These are phyloP conservation scores for Triticum monococcum DNA, from an alignment of 176 grass and related monocot species.

Conservation along the genomic window DNA sequence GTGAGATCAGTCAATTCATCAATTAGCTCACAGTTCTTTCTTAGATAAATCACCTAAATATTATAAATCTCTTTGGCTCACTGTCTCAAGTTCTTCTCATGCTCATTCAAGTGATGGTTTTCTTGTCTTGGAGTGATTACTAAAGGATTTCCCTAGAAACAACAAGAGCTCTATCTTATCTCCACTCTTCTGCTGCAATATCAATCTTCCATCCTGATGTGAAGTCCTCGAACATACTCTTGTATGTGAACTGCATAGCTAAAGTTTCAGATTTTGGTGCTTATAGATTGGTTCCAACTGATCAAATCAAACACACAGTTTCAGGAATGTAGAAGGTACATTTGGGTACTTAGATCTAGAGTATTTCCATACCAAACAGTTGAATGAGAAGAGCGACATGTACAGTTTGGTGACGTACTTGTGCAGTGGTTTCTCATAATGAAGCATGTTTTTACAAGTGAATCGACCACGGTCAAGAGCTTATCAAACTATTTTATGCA, in stretches of 20 bases:
- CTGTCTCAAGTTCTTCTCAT: neutral
- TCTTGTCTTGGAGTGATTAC: neutral
- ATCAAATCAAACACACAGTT: neutral
- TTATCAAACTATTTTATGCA: neutral
- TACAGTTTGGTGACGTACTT: constrained; percentile 80
- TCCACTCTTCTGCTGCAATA: neutral
- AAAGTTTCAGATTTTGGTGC: neutral
- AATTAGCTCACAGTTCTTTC: neutral
- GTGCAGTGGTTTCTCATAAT: constrained; percentile 30
- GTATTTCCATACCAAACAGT: neutral
- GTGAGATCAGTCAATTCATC: neutral
- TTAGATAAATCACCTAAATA: neutral
- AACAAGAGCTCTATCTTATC: neutral
- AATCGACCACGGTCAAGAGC: neutral
- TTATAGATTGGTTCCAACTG: neutral
- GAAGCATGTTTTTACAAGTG: neutral
- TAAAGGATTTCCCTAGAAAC: neutral
- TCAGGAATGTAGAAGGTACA: neutral
- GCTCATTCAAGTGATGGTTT: neutral
- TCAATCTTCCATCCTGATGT: neutral
- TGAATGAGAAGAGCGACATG: constrained; percentile 76
- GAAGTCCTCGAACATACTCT: neutral
- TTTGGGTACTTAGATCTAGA: neutral
- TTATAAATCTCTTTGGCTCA: neutral
- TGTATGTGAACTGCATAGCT: neutral